phyloP scores from a whole-genome alignment of 2,329 filamentous ascomycete genomes.

The Fusarium vanettenii region DNA sequence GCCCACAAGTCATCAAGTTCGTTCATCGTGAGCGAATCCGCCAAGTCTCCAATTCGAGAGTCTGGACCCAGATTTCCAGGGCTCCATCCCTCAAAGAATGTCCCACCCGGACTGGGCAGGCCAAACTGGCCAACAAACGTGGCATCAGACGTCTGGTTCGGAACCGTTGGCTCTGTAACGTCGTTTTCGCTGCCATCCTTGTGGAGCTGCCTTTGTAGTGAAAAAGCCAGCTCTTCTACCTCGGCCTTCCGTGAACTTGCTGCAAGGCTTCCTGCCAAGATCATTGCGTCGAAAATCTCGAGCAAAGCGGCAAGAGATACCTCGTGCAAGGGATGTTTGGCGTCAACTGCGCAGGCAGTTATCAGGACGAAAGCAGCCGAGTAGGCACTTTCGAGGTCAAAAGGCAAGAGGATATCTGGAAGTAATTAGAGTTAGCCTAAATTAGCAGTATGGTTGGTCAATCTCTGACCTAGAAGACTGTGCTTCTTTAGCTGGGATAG shows the following conservation, averaged over 20 bases:
- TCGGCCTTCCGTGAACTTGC: constrained; percentile 7
- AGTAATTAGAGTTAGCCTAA: neutral
- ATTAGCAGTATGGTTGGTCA: neutral
- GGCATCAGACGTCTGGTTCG: neutral
- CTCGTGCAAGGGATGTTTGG: neutral
- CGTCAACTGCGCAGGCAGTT: constrained; percentile 5
- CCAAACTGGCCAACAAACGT: neutral
- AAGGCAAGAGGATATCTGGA: constrained; percentile 11
- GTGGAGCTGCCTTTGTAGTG: neutral
- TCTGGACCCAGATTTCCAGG: neutral
- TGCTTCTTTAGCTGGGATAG: constrained; percentile 8
- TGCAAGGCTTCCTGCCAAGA: neutral
- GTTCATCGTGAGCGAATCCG: constrained; percentile 3
- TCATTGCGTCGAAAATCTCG: constrained; percentile 7
- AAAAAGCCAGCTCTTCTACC: constrained; percentile 8
- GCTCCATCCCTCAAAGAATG: constrained; percentile 1
- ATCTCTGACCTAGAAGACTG: neutral
- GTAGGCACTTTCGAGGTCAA: constrained; percentile 15
- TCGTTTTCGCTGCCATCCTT: neutral
- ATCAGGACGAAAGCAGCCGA: constrained; percentile 18
- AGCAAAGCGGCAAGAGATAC: constrained; percentile 3
- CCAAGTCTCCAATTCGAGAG: constrained; percentile 4
- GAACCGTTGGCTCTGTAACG: neutral
- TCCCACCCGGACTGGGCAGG: neutral
- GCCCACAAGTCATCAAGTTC: neutral